phyloP scores from a whole-genome alignment of 108 stramenopile species.

The Skeletonema grethae region DNA sequence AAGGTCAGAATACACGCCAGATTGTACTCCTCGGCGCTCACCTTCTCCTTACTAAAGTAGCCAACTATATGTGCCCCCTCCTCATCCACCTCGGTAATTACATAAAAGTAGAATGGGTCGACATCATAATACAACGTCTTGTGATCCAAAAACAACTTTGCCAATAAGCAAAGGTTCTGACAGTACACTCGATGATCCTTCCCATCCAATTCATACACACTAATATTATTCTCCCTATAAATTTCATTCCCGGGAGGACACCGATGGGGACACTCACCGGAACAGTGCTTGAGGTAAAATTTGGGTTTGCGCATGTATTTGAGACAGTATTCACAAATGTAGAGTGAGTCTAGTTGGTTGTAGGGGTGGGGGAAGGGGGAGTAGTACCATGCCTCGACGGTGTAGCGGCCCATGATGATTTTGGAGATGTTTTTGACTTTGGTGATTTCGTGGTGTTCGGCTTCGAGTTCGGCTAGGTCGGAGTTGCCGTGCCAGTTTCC shows the following conservation, averaged over 20 bases:
- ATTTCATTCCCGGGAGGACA: conserved; percentile 97
- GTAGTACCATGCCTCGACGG: conserved; percentile 96
- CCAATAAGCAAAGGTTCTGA: conserved; percentile 96
- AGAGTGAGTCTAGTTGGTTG: conserved; percentile 73
- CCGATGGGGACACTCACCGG: conserved; percentile 53
- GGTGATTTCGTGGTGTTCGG: conserved; percentile 99
- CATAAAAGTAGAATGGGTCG: conserved; percentile 98
- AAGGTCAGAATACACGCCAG: conserved; percentile 98
- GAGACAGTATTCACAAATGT: conserved; percentile 97
- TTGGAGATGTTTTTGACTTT: conserved; percentile 98
- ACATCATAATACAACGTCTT: conserved; percentile 99
- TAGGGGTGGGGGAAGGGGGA: conserved; percentile 94
- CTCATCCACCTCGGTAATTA: conserved; percentile 94
- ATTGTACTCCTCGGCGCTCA: conserved; percentile 94
- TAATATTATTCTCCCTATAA: conserved; percentile 76
- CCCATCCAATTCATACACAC: conserved; percentile 96
- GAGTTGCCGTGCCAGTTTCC: conserved; percentile 74
- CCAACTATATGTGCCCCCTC: conserved; percentile 94
- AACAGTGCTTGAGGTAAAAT: conserved; percentile 79
- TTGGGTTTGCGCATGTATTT: conserved; percentile 87
- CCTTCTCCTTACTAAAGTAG: conserved; percentile 97
- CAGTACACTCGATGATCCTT: conserved; percentile 94
- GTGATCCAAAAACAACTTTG: conserved; percentile 99
- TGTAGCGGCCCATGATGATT: conserved; percentile 86
- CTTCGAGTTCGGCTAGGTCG: conserved; percentile 73